A percentile compares a stretch with the other conserved stretches of the same genome.
These are phyloP conservation scores for Fraxinus anomala DNA, from an alignment of 257 asterid genomes.

Conservation along the genomic window DNA sequence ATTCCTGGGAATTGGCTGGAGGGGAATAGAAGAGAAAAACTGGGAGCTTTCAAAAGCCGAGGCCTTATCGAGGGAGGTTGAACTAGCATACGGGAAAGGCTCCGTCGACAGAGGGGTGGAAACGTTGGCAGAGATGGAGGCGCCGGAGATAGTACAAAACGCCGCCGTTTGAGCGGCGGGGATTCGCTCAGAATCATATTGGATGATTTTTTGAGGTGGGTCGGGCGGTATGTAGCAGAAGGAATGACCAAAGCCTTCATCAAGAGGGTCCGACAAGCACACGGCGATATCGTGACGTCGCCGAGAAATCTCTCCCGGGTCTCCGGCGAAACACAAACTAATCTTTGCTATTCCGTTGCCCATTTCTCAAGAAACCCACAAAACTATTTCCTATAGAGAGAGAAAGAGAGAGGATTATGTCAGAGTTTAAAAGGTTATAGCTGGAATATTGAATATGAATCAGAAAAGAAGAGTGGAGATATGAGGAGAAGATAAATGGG, in stretches of 20 bases:
- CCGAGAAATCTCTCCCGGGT: slow-evolving; percentile 75
- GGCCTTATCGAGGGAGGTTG: slow-evolving; percentile 58
- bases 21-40: slow-evolving; percentile 84
- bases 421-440: slow-evolving; percentile 24
- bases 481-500: slow-evolving; percentile 28
- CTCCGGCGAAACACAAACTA: slow-evolving; percentile 71
- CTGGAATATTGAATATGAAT: slow-evolving; percentile 26
- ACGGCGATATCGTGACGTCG: slow-evolving; percentile 54
- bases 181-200: slow-evolving; percentile 42
- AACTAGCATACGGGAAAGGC: slow-evolving; percentile 44
- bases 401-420: slow-evolving; percentile 1
- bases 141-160: slow-evolving; percentile 88
- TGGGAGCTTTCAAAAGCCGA: slow-evolving; percentile 91
- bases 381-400: slow-evolving; percentile 1
- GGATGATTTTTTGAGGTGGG: slow-evolving; percentile 41
- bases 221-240: slow-evolving; percentile 85
- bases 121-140: slow-evolving; percentile 90
- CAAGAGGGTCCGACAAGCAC: slow-evolving; percentile 55
- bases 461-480: slow-evolving; percentile 18
- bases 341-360: slow-evolving; percentile 72
- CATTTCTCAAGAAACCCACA: slow-evolving; percentile 37
- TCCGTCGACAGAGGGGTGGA: slow-evolving; percentile 77
- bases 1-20: slow-evolving; percentile 66
- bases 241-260: slow-evolving; percentile 92
- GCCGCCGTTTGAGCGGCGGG: slow-evolving; percentile 47